Percentiles rank a stretch among this genome's conserved stretches.
These are phyloP conservation scores for Aspergillus tamarii DNA, from an alignment of 2,329 filamentous ascomycete species.

Conservation along the genomic window DNA sequence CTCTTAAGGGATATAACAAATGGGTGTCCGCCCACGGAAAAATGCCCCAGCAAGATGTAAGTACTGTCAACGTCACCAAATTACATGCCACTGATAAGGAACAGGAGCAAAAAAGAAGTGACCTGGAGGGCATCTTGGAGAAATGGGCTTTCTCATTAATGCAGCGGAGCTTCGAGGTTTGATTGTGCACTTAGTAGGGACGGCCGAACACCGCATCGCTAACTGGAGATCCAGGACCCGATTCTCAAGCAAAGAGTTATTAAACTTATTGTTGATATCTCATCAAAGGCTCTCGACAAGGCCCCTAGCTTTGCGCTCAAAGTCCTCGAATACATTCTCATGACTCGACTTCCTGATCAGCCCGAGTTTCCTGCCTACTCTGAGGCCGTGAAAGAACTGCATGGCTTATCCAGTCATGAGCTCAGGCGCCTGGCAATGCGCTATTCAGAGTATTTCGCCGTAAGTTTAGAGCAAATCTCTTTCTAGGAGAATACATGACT, in stretches of 20 bases:
- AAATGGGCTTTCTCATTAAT: constrained; percentile 46
- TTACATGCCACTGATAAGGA: constrained; percentile 12
- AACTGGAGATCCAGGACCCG: constrained; percentile 63
- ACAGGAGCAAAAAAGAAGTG: constrained; percentile 41
- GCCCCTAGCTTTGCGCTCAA: constrained; percentile 82
- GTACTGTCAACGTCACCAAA: constrained; percentile 14
- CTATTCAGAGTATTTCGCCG: constrained; percentile 86
- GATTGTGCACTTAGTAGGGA: constrained; percentile 2
- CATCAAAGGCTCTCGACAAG: constrained; percentile 76
- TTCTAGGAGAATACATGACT: constrained; percentile 9
- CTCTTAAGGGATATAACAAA: constrained; percentile 84
- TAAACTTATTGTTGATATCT: constrained; percentile 82
- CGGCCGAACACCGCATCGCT: not conserved
- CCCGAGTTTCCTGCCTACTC: constrained; percentile 74
- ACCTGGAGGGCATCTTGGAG: constrained; percentile 44
- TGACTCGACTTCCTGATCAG: constrained; percentile 75
- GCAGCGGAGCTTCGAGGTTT: constrained; percentile 45
- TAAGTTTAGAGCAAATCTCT: constrained; percentile 43
- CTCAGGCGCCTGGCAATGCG: constrained; percentile 85
- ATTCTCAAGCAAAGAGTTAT: constrained; percentile 80
- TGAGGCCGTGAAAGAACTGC: constrained; percentile 87
- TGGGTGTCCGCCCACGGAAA: constrained; percentile 65
- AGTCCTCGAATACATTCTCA: constrained; percentile 86
- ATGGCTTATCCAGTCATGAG: constrained; percentile 82
- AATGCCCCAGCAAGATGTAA: constrained; percentile 54